Conservation (phyloP, 306 rosid genomes). For the Fragaria iinumae region DNA sequence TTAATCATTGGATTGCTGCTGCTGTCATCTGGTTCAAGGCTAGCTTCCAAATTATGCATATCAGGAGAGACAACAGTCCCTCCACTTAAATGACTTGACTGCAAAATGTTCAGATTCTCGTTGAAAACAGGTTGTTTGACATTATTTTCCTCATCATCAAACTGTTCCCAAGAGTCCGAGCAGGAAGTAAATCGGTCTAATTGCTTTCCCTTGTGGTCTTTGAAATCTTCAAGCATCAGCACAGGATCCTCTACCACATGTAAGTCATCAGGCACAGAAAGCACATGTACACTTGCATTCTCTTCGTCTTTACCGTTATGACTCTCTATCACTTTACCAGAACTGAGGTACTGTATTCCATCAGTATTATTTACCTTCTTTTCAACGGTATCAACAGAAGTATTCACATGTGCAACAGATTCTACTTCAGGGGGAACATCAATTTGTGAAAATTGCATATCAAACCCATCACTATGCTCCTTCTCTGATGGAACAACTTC, state of each 20-base stretch:
- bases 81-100: slow-evolving; percentile 36
- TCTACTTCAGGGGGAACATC: slow-evolving; percentile 32
- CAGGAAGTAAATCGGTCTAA: slow-evolving; percentile 27
- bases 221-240: slow-evolving; percentile 35
- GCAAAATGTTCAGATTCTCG: slow-evolving; percentile 29
- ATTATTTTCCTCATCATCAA: slow-evolving; percentile 32
- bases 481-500: slow-evolving; percentile 34
- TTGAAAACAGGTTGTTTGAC: slow-evolving; percentile 20
- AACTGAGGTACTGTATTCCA: slow-evolving; percentile 23
- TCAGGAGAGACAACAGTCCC: slow-evolving; percentile 30
- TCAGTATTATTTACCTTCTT: slow-evolving; percentile 30
- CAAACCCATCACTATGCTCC: slow-evolving; percentile 25
- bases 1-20: slow-evolving; percentile 22
- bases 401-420: slow-evolving; percentile 29
- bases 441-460: slow-evolving; percentile 29
- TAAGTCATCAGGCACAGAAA: slow-evolving; percentile 35
- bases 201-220: slow-evolving; percentile 30
- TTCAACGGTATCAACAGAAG: slow-evolving; percentile 21
- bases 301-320: slow-evolving; percentile 35
- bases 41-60: slow-evolving; percentile 33
- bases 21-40: slow-evolving; percentile 21
- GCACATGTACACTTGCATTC: slow-evolving; percentile 30
- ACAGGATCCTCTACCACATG: slow-evolving; percentile 37
- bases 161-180: slow-evolving; percentile 24
- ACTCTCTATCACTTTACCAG: slow-evolving; percentile 28